Evolutionary conservation across 1,139 yeast genomes (phyloP), one percentile per base, ranked within the genome.

Genomic region (Pneumocystis canis): DNA sequence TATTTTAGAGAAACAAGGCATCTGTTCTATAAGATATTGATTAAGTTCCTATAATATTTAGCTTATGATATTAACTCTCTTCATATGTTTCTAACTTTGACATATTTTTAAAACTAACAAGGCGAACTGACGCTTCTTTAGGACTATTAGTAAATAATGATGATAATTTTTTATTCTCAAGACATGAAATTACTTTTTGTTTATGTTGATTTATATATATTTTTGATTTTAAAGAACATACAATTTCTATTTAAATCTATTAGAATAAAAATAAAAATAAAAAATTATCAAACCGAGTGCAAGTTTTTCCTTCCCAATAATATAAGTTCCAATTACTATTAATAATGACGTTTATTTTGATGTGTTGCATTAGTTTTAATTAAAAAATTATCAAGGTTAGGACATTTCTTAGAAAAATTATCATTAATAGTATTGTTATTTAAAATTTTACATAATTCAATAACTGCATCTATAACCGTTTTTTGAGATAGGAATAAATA

Each of bases 321-420:
- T 81, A 72, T 92, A 92, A 0, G 96, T 85, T 0, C 97, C 97
- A n/a, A 92, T 84, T 30, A 87, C 76, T 7, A 87, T 81, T 64
- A 89, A 76, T 66, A 80, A 77, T 67, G 75, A 66, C 78, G 66
- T 5, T 57, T 14, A 35, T 37, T 62, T 54, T 53, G 25, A 47
- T 40, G 30, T 54, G 54, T 31, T 57, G 3, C 18, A n/a, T n/a
- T 41, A 56, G 30, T 58, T 16, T 35, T 39, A n/a, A 32, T 56
- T 16, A 53, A 35, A 31, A 32, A 53, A 54, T 31, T 54, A 30
- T 47, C 54, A 41, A 33, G 39, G 28, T 32, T 58, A 16, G 61
- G 40, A 53, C 47, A 61, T 39, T 58, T 60, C 6, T 58, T 61
- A 14, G 47, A 57, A 2, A 60, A 30, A 20, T 64, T 63, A 32